Conservation (phyloP, 176 grass and related monocot genomes). For the Musa itinerans region DNA sequence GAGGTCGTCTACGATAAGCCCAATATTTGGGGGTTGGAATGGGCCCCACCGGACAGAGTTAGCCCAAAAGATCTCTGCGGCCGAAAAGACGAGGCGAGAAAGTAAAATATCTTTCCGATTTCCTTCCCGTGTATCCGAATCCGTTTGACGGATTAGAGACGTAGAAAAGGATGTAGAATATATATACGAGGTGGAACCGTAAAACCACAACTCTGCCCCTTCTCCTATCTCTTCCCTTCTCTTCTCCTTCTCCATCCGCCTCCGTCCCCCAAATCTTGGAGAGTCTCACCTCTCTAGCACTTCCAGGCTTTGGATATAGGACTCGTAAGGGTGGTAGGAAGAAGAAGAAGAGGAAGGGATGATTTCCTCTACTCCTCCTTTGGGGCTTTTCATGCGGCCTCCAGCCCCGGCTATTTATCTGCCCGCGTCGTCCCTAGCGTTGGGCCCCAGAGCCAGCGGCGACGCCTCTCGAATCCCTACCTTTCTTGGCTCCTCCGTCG, state of each 20-base stretch:
- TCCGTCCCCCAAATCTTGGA: not conserved
- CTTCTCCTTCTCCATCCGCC: not conserved
- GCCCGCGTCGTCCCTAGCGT: not conserved
- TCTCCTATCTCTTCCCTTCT: not conserved
- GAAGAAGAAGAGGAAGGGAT: constrained; percentile 2
- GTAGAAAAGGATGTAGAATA: too few species aligned
- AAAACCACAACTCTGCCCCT: too few species aligned
- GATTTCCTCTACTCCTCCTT: constrained; percentile 17
- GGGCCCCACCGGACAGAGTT: too few species aligned
- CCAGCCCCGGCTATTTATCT: not conserved
- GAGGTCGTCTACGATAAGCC: too few species aligned
- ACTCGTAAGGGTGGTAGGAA: not conserved
- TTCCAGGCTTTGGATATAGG: not conserved
- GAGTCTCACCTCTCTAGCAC: not conserved
- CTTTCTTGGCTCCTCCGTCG: constrained; percentile 7
- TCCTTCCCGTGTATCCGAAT: too few species aligned
- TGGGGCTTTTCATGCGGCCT: constrained; percentile 11
- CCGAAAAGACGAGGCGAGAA: too few species aligned
- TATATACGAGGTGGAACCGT: too few species aligned
- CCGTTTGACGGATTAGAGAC: too few species aligned
- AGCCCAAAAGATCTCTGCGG: too few species aligned
- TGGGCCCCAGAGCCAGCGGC: not conserved
- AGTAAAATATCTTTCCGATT: too few species aligned
- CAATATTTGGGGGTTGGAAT: too few species aligned
- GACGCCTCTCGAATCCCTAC: constrained; percentile 28